phyloP scores from a whole-genome alignment of 805 yeast genomes.

The Metschnikowia santaceciliae region DNA sequence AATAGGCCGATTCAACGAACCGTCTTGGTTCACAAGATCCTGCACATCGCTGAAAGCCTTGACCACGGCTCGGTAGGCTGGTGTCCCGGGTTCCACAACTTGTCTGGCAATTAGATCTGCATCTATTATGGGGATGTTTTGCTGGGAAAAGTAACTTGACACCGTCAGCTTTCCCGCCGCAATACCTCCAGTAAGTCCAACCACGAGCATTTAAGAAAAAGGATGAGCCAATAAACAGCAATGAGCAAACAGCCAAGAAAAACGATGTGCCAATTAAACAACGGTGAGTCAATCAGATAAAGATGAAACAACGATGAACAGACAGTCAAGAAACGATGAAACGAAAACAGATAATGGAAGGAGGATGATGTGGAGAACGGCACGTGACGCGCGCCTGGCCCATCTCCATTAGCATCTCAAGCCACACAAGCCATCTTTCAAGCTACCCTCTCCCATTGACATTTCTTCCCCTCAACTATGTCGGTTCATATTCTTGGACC shows the following conservation, averaged over 20 bases:
- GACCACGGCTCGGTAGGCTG: constrained; percentile 66
- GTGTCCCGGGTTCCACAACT: constrained; percentile 75
- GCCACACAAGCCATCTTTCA: not conserved
- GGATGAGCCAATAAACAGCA: too few relatives aligned
- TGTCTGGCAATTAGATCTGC: constrained; percentile 88
- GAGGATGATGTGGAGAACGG: not conserved
- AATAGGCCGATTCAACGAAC: constrained; percentile 60
- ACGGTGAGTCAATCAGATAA: too few relatives aligned
- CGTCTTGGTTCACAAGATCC: constrained; percentile 42
- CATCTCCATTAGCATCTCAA: too few relatives aligned
- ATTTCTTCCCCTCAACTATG: constrained; percentile 3
- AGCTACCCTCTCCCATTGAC: not conserved
- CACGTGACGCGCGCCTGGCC: not conserved
- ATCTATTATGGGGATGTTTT: constrained; percentile 64
- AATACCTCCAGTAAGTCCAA: constrained; percentile 97
- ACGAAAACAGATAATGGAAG: too few relatives aligned
- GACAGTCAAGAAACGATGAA: not conserved
- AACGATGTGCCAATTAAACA: too few relatives aligned
- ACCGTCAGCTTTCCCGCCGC: constrained; percentile 97
- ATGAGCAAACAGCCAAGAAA: too few relatives aligned
- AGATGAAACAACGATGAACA: too few relatives aligned
- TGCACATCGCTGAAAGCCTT: constrained; percentile 56
- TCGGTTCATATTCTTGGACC: constrained; percentile 41
- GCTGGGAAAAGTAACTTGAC: constrained; percentile 51
- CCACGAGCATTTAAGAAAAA: constrained; percentile 60